Evolutionary conservation across 139 green algal species (phyloP).

Genomic region (Pleodorina starrii): DNA sequence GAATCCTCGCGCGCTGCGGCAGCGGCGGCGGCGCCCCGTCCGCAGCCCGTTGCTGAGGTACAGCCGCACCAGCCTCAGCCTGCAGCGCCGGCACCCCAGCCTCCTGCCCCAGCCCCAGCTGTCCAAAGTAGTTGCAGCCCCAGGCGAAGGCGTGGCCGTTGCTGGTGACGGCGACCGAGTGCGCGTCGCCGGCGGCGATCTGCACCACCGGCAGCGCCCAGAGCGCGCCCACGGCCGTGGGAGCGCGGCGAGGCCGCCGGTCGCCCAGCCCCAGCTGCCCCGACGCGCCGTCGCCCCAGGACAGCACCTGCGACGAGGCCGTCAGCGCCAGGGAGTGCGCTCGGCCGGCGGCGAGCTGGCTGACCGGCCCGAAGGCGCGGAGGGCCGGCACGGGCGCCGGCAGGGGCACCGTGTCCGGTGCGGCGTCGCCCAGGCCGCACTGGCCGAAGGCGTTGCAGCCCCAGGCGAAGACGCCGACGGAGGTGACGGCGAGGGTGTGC

Average conservation of each 20-base stretch:
- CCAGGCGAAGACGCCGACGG: constrained; percentile 87
- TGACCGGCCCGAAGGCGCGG: not conserved
- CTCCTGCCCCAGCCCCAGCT: constrained; percentile 86
- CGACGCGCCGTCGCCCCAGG: constrained; percentile 82
- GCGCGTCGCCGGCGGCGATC: constrained; percentile 84
- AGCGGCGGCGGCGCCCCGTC: not conserved
- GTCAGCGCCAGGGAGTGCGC: constrained; percentile 90
- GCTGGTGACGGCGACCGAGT: constrained; percentile 87
- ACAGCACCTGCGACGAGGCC: constrained; percentile 76
- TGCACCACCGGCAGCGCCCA: constrained; percentile 87
- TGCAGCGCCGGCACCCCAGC: constrained; percentile 48
- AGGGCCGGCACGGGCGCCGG: constrained; percentile 15
- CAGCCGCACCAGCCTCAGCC: no score
- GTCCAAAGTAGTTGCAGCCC: constrained; percentile 87
- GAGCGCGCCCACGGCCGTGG: constrained; percentile 78
- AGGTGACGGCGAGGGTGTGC: constrained; percentile 86
- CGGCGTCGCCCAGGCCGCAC: constrained; percentile 79
- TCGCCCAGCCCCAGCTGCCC: constrained; percentile 90
- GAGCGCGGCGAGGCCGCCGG: constrained; percentile 64
- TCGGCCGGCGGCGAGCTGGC: constrained; percentile 81
- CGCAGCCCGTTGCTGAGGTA: no score
- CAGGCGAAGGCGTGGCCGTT: constrained; percentile 91
- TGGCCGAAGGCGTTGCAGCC: constrained; percentile 88
- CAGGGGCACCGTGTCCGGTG: not conserved
- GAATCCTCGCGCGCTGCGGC: no score